A percentile compares a stretch with the other conserved stretches of the same genome.
Evolutionary conservation across 116 monocot species (phyloP).

Genomic region (Posidonia oceanica): DNA sequence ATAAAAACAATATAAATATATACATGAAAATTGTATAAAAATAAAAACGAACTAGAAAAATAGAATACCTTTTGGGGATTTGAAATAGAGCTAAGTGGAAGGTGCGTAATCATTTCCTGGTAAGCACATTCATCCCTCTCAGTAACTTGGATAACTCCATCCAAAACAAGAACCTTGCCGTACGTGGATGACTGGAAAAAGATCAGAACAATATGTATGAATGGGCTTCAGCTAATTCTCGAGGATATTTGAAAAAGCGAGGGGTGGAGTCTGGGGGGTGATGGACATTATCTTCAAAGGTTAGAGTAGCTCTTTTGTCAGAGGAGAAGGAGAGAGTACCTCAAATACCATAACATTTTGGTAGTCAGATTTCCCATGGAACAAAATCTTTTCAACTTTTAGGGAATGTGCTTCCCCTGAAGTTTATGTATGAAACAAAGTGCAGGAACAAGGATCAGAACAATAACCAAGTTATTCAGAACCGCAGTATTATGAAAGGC

Average conservation of each 20-base stretch:
- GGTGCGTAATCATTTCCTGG: conserved; percentile 95
- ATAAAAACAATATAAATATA: background rate
- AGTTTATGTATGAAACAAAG: background rate
- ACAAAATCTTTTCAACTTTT: conserved; percentile 64
- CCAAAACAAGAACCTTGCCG: conserved; percentile 90
- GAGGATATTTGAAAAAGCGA: background rate
- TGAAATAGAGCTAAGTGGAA: conserved; percentile 85
- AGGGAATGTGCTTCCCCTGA: conserved; percentile 79
- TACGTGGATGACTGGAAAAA: conserved; percentile 74
- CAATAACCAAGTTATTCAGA: too few relatives aligned
- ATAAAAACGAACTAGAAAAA: background rate
- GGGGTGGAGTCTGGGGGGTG: too few relatives aligned
- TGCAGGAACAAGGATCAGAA: too few relatives aligned
- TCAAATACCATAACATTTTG: conserved; percentile 91
- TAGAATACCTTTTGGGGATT: conserved; percentile 54
- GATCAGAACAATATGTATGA: background rate
- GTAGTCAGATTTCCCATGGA: conserved; percentile 77
- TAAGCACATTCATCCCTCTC: conserved; percentile 97
- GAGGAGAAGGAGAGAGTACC: conserved; percentile 26
- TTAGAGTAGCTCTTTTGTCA: too few relatives aligned
- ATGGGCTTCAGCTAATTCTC: background rate
- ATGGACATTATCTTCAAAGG: too few relatives aligned
- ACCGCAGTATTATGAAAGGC: too few relatives aligned
- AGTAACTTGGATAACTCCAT: conserved; percentile 95
- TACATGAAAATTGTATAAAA: background rate